Base-by-base conservation (phyloP, 495 filamentous ascomycete species). In the Astrothelium macrocarpum region DNA sequence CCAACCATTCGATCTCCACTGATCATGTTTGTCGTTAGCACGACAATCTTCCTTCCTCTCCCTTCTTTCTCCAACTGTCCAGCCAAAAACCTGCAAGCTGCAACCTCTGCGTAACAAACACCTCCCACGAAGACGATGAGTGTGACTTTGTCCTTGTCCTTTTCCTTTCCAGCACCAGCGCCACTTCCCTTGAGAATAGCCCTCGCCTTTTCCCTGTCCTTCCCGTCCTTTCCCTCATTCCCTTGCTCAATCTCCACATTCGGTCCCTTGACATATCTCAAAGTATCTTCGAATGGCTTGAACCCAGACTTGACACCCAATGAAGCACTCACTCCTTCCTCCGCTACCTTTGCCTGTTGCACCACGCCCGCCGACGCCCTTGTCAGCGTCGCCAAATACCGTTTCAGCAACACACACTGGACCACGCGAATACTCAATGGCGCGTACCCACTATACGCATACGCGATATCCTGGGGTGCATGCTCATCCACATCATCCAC, bases 401-500 rank as follows among this genome's bases (percentile, higher is more conserved):
- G 84, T 74, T 99, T 99, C 74, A 97, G 93, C 61, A 97, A 74
- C 36, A 97, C 81, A 68, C 89, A 94, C 76, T 99, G 95, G n/a
- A 99, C 87, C 20, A 99, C 83, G 18, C 95, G 89, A 65, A 97
- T 81, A 62, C 89, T 95, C 26, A 99, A 82, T 1, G 95, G 94
- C 5, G 95, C 95, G 72, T 97, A 97, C 53, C 95, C 95, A 67
- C 89, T 93, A 78, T 96, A 99, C 36, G 95, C 92, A 71, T 97
- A 99, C 11, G 95, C 90, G 65, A 97, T 89, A 65, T 99, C 95
- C 68, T 92, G 87, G 10, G 95, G 95, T n/a, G 96, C 90, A 53
- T 92, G 86, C 73, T 97, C 95, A 71, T 95, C 92, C 63, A 97
- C 92, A 73, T 99, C 95, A 73, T 97, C 93, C 61, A 96, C 87